phyloP scores from a whole-genome alignment of 176 grass and related monocot species.

The Phyllostachys edulis region DNA sequence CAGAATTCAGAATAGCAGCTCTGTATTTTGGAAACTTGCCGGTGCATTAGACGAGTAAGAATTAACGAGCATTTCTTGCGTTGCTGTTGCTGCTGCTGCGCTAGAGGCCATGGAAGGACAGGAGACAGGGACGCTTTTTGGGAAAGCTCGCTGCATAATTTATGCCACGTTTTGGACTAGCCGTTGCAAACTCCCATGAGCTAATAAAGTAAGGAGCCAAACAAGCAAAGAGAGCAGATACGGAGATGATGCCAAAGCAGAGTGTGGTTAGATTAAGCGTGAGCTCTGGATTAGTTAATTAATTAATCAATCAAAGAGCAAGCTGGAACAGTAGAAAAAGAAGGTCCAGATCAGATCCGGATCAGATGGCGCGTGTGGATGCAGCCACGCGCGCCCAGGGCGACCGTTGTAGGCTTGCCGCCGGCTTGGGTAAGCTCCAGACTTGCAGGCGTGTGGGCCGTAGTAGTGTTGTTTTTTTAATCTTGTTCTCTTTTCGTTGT shows the following conservation, averaged over 20 bases:
- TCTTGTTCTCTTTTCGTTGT: too few relatives aligned
- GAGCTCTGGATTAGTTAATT: not conserved
- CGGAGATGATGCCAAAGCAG: not conserved
- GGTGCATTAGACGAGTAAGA: too few relatives aligned
- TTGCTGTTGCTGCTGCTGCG: too few relatives aligned
- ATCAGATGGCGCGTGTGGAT: not conserved
- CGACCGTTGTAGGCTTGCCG: not conserved
- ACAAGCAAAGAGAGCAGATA: not conserved
- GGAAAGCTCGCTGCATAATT: too few relatives aligned
- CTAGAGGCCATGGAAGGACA: too few relatives aligned
- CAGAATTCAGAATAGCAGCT: too few relatives aligned
- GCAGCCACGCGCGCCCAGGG: not conserved
- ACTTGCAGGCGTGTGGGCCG: too few relatives aligned
- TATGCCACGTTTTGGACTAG: constrained; percentile 21
- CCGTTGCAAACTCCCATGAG: constrained; percentile 42
- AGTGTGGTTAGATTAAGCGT: not conserved
- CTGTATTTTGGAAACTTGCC: too few relatives aligned
- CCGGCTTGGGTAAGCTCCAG: not conserved
- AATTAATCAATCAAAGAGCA: not conserved
- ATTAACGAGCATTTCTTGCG: too few relatives aligned
- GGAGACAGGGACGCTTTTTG: not conserved
- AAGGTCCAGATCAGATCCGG: not conserved
- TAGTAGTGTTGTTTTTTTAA: too few relatives aligned
- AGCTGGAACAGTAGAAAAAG: not conserved
- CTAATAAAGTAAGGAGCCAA: not conserved